Conservation (phyloP, 306 rosid species). For the Quercus gilva region DNA sequence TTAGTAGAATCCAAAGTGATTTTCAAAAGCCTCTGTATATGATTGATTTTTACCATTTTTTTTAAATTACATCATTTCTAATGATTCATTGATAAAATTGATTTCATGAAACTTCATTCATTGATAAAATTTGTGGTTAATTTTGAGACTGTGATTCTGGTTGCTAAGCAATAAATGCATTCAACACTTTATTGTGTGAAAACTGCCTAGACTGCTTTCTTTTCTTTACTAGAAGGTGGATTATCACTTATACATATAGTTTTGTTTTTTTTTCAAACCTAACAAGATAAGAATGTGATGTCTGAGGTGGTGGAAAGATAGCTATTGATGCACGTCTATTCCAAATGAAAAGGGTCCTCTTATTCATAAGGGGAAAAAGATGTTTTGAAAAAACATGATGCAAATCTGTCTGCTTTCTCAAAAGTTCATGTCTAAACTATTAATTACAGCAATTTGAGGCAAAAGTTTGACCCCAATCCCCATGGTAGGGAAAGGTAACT, state of each 20-base stretch:
- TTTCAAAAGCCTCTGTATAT: background rate
- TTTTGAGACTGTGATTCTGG: background rate
- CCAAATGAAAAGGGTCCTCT: background rate
- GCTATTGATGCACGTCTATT: background rate
- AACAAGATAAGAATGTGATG: background rate
- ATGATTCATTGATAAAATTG: background rate
- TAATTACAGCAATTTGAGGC: background rate
- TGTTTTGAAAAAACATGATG: background rate
- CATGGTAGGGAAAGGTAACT: background rate
- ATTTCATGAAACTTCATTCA: background rate
- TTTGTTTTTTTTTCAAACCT: background rate
- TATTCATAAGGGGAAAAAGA: background rate
- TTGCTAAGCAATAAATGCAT: background rate
- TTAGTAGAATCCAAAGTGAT: too few species aligned
- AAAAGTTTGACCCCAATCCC: background rate
- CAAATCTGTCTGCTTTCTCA: background rate
- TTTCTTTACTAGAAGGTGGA: background rate
- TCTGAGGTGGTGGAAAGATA: background rate
- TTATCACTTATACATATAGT: background rate
- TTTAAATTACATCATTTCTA: background rate
- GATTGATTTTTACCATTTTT: background rate
- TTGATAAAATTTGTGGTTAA: background rate
- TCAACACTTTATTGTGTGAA: background rate
- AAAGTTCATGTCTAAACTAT: background rate
- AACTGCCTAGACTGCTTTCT: background rate